Conservation (phyloP, 352 stramenopile genomes). For the Phytopythium sindhum region DNA sequence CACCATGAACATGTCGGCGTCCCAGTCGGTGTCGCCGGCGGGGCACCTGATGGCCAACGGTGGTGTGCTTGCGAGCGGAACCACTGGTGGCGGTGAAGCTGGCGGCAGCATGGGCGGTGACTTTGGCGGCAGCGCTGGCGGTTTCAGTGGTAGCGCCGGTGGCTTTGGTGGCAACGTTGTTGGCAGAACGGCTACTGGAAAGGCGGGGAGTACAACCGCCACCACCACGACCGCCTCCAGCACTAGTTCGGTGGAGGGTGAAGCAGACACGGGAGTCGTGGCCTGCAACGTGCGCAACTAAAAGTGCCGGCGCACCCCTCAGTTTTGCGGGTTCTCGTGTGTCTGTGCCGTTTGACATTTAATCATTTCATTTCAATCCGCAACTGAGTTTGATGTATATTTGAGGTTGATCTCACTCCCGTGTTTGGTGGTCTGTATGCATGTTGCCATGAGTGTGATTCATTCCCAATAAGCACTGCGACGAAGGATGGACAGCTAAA, state of each 20-base stretch:
- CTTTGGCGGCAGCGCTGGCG: slow-evolving; percentile 14
- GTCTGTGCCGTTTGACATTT: not conserved
- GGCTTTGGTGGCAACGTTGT: slow-evolving; percentile 6
- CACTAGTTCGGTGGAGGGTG: not conserved
- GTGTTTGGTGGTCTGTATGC: no score
- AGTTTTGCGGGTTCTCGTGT: not conserved
- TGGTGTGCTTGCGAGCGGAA: slow-evolving; percentile 11
- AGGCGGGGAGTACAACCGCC: not conserved
- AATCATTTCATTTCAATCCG: not conserved
- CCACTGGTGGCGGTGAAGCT: slow-evolving; percentile 10
- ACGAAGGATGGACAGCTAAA: no score
- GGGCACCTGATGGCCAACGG: slow-evolving; percentile 11
- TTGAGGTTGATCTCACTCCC: not conserved
- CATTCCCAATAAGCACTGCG: no score
- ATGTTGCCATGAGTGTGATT: no score
- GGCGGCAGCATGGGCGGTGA: slow-evolving; percentile 14
- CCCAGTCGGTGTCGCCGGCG: slow-evolving; percentile 10
- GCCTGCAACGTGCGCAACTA: not conserved
- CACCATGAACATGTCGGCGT: slow-evolving; percentile 17
- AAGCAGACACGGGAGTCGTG: not conserved
- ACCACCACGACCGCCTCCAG: not conserved
- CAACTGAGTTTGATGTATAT: not conserved
- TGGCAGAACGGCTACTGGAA: not conserved
- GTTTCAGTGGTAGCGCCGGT: not conserved
- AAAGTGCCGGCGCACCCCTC: not conserved